Evolutionary conservation across 2,329 filamentous ascomycete genomes (phyloP).

Genomic region (Aspergillus transmontanensis): DNA sequence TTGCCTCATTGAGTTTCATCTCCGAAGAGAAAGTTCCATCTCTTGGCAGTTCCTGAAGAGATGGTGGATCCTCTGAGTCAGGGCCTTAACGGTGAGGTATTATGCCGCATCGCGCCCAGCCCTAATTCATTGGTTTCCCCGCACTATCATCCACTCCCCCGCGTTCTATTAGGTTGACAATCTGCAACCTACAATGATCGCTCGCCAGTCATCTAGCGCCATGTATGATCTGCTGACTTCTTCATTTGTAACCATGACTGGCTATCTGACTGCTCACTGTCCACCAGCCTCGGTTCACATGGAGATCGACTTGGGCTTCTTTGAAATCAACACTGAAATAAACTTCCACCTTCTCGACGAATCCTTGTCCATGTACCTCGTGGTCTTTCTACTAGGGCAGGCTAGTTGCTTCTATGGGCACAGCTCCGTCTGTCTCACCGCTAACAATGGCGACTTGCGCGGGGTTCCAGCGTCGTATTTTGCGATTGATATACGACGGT

Average conservation of each 20-base stretch:
- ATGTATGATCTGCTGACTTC: not conserved
- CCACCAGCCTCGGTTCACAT: conserved; percentile 6
- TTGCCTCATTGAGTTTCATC: not conserved
- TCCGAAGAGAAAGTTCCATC: not conserved
- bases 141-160: not conserved
- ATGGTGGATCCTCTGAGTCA: not conserved
- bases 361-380: not conserved
- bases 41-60: not conserved
- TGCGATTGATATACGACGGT: not conserved
- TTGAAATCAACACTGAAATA: not conserved
- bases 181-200: not conserved
- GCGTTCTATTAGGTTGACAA: not conserved
- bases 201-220: not conserved
- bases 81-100: not conserved
- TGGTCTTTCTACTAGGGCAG: not conserved
- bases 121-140: not conserved
- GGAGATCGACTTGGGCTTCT: not conserved
- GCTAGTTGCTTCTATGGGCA: not conserved
- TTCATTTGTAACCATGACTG: too few relatives aligned
- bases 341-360: conserved; percentile 5
- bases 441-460: not conserved
- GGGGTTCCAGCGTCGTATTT: not conserved
- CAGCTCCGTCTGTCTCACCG: not conserved
- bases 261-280: not conserved
- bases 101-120: not conserved